Evolutionary conservation across 2,329 filamentous ascomycete genomes (phyloP).

Genomic region (Aspergillus carbonarius): DNA sequence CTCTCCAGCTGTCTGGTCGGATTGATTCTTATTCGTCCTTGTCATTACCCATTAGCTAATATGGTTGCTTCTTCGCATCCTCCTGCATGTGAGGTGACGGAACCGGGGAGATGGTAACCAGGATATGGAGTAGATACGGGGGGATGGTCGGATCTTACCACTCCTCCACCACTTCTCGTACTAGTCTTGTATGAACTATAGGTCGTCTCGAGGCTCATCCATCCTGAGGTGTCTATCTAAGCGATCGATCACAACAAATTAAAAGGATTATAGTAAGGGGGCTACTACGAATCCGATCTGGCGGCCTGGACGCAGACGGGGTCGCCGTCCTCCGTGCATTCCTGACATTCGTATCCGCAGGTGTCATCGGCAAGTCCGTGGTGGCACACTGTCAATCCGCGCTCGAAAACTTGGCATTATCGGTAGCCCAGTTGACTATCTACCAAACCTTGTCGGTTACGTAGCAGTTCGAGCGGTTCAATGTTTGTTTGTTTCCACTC

Average conservation of each 20-base stretch:
- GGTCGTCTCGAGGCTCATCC: neutral
- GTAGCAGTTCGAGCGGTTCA: neutral
- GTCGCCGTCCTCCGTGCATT: slow-evolving; percentile 18
- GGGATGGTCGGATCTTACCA: neutral
- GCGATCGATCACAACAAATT: neutral
- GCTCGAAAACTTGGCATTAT: slow-evolving; percentile 17
- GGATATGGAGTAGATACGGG: no score
- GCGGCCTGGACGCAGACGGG: slow-evolving; percentile 10
- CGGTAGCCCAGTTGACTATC: slow-evolving; percentile 14
- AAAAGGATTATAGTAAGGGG: neutral
- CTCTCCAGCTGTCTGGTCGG: neutral
- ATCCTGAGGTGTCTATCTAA: neutral
- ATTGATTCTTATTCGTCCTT: neutral
- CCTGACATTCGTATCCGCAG: slow-evolving; percentile 21
- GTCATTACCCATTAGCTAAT: neutral
- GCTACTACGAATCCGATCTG: neutral
- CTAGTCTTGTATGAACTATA: neutral
- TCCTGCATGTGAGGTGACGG: neutral
- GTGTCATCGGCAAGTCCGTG: slow-evolving; percentile 27
- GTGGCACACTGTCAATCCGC: slow-evolving; percentile 15
- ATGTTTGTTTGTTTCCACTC: slow-evolving; percentile 10
- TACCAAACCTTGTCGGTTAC: slow-evolving; percentile 11
- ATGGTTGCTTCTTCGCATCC: neutral
- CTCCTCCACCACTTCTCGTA: neutral
- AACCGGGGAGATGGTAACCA: neutral